These are phyloP conservation scores for Clavispora asparagi DNA, from an alignment of 805 yeast genomes.

Conservation along the genomic window DNA sequence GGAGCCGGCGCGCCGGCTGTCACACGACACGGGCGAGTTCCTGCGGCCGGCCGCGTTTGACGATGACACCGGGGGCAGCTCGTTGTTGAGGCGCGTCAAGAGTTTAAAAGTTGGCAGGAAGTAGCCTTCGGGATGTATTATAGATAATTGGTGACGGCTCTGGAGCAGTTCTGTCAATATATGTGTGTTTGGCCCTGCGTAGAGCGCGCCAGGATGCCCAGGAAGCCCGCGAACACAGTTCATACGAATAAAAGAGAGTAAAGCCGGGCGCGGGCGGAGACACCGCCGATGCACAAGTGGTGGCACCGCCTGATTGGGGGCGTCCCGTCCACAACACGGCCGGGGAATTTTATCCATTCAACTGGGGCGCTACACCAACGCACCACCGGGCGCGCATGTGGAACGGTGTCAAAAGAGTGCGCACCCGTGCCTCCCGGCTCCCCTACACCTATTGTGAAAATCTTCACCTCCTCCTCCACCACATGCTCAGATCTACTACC, in stretches of 20 bases:
- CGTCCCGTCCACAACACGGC: too few relatives aligned
- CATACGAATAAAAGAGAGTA: too few relatives aligned
- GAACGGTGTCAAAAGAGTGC: too few relatives aligned
- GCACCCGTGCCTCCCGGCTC: background rate
- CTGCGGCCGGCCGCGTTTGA: slow-evolving; percentile 12
- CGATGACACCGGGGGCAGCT: slow-evolving; percentile 18
- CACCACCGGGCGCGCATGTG: background rate
- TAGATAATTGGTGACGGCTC: slow-evolving; percentile 1
- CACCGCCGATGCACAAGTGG: too few relatives aligned
- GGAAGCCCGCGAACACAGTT: too few relatives aligned
- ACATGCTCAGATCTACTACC: background rate
- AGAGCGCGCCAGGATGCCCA: too few relatives aligned
- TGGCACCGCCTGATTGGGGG: too few relatives aligned
- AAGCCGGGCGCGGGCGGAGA: too few relatives aligned
- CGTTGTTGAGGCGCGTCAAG: slow-evolving; percentile 78
- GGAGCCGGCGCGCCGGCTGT: slow-evolving; percentile 29
- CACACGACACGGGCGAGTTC: slow-evolving; percentile 20
- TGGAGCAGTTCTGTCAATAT: background rate
- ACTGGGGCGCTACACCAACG: too few relatives aligned
- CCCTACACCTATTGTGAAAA: background rate
- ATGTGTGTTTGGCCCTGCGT: background rate
- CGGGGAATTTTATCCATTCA: too few relatives aligned
- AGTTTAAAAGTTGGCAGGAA: slow-evolving; percentile 75
- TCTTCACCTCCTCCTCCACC: background rate
- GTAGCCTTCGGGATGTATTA: slow-evolving; percentile 11